These are phyloP conservation scores for Penicillium paxilli DNA, from an alignment of 495 filamentous ascomycete genomes.

Conservation along the genomic window DNA sequence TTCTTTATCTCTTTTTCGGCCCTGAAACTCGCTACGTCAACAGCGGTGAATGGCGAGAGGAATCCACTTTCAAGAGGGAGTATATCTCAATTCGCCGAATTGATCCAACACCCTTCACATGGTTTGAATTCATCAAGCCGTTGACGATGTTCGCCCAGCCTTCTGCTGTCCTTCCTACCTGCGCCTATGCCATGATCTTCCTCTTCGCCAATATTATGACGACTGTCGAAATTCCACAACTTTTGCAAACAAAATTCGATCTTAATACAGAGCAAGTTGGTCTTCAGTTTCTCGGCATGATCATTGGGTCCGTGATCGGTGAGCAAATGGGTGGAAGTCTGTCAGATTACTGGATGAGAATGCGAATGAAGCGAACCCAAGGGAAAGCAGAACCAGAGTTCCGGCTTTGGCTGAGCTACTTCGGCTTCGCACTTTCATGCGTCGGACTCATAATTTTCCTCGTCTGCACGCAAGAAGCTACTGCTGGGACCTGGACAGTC, in stretches of 20 bases:
- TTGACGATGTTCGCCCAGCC: constrained; percentile 39
- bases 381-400: constrained; percentile 39
- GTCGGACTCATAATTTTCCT: constrained; percentile 49
- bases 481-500: constrained; percentile 49
- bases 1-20: constrained; percentile 53
- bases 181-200: constrained; percentile 54
- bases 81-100: constrained; percentile 48
- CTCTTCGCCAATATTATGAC: constrained; percentile 43
- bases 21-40: constrained; percentile 56
- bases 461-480: constrained; percentile 43
- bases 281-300: constrained; percentile 52
- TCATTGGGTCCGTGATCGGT: constrained; percentile 55
- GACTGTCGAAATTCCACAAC: constrained; percentile 54
- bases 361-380: constrained; percentile 23
- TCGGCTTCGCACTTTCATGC: constrained; percentile 47
- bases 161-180: constrained; percentile 45
- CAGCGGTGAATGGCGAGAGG: constrained; percentile 14
- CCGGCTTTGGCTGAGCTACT: constrained; percentile 55
- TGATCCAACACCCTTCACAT: constrained; percentile 46
- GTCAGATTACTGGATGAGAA: constrained; percentile 53
- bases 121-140: constrained; percentile 48
- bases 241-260: constrained; percentile 48
- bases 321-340: constrained; percentile 54
- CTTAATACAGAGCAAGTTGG: constrained; percentile 55
- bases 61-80: constrained; percentile 32